Percentiles rank a stretch among this genome's conserved stretches.
Conservation (phyloP, 805 yeast species). For the Candida insectorum region DNA sequence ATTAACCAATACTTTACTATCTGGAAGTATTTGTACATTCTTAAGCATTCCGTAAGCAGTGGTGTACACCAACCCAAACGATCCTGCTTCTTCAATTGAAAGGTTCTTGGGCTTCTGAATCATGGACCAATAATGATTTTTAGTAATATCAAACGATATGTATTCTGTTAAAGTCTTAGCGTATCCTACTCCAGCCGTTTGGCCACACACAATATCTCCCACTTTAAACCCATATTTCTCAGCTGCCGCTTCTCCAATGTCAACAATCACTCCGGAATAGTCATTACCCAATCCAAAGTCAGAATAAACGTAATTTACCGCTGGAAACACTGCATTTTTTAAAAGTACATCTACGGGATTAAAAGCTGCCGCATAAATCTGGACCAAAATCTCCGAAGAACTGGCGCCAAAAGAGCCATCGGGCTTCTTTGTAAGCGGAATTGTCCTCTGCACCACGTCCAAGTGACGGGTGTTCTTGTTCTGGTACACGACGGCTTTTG, state of each 20-base stretch:
- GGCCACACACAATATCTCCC: constrained; percentile 30
- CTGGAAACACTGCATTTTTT: constrained; percentile 14
- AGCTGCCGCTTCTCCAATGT: constrained; percentile 25
- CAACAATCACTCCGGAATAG: constrained; percentile 30
- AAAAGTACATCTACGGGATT: constrained; percentile 31
- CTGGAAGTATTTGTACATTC: constrained; percentile 27
- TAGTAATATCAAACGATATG: constrained; percentile 33
- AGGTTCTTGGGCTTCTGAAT: constrained; percentile 43
- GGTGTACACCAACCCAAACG: constrained; percentile 60
- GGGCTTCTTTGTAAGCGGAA: background rate
- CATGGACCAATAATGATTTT: constrained; percentile 3
- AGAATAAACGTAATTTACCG: constrained; percentile 2
- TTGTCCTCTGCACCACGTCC: constrained; percentile 1
- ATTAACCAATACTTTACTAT: constrained; percentile 53
- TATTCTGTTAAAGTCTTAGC: constrained; percentile 49
- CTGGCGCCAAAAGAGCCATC: constrained; percentile 2
- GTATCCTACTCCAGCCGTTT: constrained; percentile 10
- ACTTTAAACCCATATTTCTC: constrained; percentile 15
- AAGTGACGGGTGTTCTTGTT: constrained; percentile 3
- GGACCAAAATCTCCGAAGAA: constrained; percentile 20
- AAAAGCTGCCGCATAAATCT: constrained; percentile 28
- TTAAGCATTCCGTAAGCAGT: constrained; percentile 52
- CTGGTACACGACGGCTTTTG: constrained; percentile 4
- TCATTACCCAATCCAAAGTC: constrained; percentile 28
- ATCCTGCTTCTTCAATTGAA: constrained; percentile 55